A percentile compares a stretch with the other conserved stretches of the same genome.
Conservation (phyloP, 2,329 filamentous ascomycete species). For the Hypoxylon rubiginosum region DNA sequence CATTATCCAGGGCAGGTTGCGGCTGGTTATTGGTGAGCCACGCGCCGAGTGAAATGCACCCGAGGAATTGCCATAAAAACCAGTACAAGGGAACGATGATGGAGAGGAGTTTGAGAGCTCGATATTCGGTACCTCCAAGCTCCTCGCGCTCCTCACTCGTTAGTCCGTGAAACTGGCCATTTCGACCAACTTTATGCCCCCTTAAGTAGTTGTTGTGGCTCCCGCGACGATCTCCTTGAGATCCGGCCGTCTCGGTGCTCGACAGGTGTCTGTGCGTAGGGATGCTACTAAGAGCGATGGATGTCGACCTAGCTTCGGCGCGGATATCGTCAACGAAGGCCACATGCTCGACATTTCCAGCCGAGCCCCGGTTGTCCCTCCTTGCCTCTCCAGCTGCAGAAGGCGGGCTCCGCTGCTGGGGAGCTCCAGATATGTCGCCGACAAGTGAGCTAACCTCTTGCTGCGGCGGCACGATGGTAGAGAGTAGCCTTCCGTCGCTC, state of each 20-base stretch:
- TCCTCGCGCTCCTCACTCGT: conserved; percentile 56
- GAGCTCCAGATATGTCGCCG: background rate
- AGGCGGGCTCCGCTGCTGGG: conserved; percentile 3
- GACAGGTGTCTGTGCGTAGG: conserved; percentile 37
- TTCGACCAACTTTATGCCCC: conserved; percentile 55
- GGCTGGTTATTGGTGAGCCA: conserved; percentile 69
- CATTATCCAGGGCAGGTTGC: conserved; percentile 64
- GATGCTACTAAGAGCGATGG: conserved; percentile 34
- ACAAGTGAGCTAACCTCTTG: background rate
- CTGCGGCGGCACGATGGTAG: conserved; percentile 37
- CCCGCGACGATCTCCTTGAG: conserved; percentile 8
- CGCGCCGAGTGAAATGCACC: conserved; percentile 64
- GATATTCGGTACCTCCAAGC: conserved; percentile 74
- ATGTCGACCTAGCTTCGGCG: conserved; percentile 37
- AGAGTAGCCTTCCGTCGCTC: conserved; percentile 38
- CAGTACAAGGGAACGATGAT: conserved; percentile 73
- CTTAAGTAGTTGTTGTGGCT: conserved; percentile 52
- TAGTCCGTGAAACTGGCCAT: conserved; percentile 47
- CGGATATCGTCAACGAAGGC: conserved; percentile 42
- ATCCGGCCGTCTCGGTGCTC: conserved; percentile 23
- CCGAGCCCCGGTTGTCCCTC: conserved; percentile 1
- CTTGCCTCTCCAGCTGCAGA: background rate
- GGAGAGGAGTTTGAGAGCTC: conserved; percentile 70
- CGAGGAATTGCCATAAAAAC: conserved; percentile 61
- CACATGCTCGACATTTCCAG: conserved; percentile 40